Evolutionary conservation across 176 grass and related monocot species (phyloP).

Genomic region (Raddia distichophylla): DNA sequence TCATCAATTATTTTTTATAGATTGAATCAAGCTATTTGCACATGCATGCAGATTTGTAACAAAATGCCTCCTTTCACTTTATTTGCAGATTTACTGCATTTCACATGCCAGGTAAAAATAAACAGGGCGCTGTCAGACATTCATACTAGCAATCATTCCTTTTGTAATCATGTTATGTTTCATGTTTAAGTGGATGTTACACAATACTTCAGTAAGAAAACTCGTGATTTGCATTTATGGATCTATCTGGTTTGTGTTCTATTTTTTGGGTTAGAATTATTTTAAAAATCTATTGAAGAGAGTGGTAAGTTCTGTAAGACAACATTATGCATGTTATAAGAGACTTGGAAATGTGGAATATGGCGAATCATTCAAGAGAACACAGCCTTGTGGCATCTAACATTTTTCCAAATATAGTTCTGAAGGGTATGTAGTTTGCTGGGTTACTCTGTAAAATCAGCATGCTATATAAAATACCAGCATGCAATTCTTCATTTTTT

Average conservation of each 20-base stretch:
- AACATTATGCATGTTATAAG: conserved; percentile 32
- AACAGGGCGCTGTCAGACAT: neutral
- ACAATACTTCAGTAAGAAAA: neutral
- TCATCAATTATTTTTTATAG: conserved; percentile 23
- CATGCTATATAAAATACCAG: neutral
- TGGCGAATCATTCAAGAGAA: neutral
- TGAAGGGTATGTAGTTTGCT: neutral
- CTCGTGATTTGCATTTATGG: conserved; percentile 8
- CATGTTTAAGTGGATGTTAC: conserved; percentile 15
- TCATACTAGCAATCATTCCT: neutral
- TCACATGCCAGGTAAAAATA: conserved; percentile 15
- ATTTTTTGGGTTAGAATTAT: conserved; percentile 7
- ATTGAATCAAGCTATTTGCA: neutral
- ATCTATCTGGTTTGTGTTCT: conserved; percentile 4
- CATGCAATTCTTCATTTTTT: conserved; percentile 5
- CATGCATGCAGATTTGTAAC: conserved; percentile 9
- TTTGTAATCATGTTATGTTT: conserved; percentile 6
- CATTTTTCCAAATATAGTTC: conserved; percentile 2
- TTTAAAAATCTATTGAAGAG: neutral
- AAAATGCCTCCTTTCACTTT: neutral
- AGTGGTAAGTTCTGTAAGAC: conserved; percentile 7
- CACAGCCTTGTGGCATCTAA: conserved; percentile 7
- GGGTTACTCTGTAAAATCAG: neutral
- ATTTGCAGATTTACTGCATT: conserved; percentile 6
- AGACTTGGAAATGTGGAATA: conserved; percentile 18